Evolutionary conservation across 148 eudicot species (phyloP).

Genomic region (Hydrangea macrophylla): DNA sequence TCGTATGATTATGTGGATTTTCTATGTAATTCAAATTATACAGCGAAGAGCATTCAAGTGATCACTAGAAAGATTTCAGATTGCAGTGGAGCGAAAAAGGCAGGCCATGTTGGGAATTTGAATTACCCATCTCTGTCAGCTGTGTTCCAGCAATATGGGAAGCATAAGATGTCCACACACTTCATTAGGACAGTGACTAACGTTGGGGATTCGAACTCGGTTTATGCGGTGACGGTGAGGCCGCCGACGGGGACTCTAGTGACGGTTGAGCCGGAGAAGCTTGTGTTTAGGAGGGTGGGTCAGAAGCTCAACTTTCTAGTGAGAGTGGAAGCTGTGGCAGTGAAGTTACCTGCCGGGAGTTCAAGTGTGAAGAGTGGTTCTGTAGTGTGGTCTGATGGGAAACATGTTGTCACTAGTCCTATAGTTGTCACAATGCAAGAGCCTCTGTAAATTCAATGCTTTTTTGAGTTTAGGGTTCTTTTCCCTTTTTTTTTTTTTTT

Average conservation of each 20-base stretch:
- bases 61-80: constrained; percentile 62
- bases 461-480: constrained; percentile 6
- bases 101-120: constrained; percentile 80
- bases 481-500: not conserved
- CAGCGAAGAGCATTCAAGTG: constrained; percentile 48
- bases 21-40: constrained; percentile 79
- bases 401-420: constrained; percentile 72
- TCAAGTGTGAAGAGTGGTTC: constrained; percentile 61
- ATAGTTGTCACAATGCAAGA: constrained; percentile 82
- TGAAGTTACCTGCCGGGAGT: constrained; percentile 55
- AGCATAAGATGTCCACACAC: constrained; percentile 66
- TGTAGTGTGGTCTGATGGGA: constrained; percentile 84
- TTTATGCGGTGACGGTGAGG: constrained; percentile 41
- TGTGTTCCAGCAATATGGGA: constrained; percentile 75
- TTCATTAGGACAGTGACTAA: constrained; percentile 74
- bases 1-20: constrained; percentile 74
- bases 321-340: constrained; percentile 47
- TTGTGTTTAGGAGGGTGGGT: constrained; percentile 65
- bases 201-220: constrained; percentile 69
- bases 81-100: constrained; percentile 53
- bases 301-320: constrained; percentile 73
- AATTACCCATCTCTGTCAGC: constrained; percentile 77
- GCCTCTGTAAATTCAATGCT: constrained; percentile 45
- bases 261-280: constrained; percentile 63
- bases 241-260: constrained; percentile 60